Evolutionary conservation across 495 filamentous ascomycete species (phyloP).

Genomic region (Penicillium parvum): DNA sequence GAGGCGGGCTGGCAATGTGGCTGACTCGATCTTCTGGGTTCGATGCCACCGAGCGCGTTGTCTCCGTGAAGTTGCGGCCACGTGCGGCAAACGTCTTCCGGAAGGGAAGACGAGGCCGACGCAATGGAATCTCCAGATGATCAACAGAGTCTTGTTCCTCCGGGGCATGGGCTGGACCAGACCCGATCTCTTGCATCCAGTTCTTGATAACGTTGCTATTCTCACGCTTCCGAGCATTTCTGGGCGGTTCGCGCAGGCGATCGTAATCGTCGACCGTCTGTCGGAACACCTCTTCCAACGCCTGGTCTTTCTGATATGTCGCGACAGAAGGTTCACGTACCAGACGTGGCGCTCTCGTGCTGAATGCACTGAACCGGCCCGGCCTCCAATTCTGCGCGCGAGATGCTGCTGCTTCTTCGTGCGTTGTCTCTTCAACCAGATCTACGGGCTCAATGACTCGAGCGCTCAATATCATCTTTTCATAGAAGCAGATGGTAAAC

Average conservation of each 20-base stretch:
- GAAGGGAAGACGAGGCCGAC: conserved; percentile 27
- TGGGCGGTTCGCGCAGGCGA: conserved; percentile 41
- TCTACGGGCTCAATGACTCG: conserved; percentile 73
- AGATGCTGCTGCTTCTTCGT: conserved; percentile 25
- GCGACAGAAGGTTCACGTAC: conserved; percentile 77
- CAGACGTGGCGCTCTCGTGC: conserved; percentile 53
- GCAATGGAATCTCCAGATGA: conserved; percentile 47
- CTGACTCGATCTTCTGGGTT: conserved; percentile 52
- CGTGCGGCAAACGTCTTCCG: conserved; percentile 26
- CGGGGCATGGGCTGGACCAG: conserved; percentile 60
- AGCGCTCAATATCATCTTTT: conserved; percentile 66
- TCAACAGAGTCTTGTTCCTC: conserved; percentile 60
- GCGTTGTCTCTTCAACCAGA: conserved; percentile 50
- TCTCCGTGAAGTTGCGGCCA: conserved; percentile 49
- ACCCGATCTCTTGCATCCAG: conserved; percentile 77
- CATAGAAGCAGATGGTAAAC: conserved; percentile 80
- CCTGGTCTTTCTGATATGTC: conserved; percentile 82
- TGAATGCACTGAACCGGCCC: conserved; percentile 62
- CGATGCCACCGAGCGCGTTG: conserved; percentile 49
- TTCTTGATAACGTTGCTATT: conserved; percentile 71
- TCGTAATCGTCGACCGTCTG: conserved; percentile 49
- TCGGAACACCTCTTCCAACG: conserved; percentile 89
- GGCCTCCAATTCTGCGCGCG: conserved; percentile 28
- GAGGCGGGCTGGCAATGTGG: conserved; percentile 29
- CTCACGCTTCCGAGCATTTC: conserved; percentile 56